phyloP scores from a whole-genome alignment of 1,284 basidiomycete species.

The Tausonia pullulans region DNA sequence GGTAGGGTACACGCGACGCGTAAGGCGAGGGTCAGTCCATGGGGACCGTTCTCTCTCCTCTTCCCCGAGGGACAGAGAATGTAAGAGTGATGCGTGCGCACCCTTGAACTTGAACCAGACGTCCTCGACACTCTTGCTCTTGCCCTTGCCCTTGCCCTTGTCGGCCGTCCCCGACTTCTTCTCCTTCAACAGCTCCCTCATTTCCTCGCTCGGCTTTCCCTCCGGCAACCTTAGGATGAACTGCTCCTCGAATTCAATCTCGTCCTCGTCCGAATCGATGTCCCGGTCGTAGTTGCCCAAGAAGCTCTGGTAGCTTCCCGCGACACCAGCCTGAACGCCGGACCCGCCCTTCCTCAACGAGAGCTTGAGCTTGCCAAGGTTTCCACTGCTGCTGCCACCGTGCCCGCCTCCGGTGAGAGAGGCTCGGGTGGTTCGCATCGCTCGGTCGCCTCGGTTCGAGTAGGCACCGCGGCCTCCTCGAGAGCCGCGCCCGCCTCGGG shows the following conservation, averaged over 20 bases:
- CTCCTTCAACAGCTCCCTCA: conserved; percentile 67
- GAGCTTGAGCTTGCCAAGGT: conserved; percentile 10
- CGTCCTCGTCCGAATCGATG: conserved; percentile 87
- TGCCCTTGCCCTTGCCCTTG: conserved; percentile 10
- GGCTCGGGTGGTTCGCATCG: neutral
- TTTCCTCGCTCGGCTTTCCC: conserved; percentile 54
- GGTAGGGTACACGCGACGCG: neutral
- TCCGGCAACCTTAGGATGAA: conserved; percentile 86
- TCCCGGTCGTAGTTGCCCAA: conserved; percentile 78
- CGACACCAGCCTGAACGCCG: neutral
- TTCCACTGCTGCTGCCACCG: neutral
- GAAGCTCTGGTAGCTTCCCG: conserved; percentile 9
- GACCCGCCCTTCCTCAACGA: neutral
- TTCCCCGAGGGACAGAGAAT: neutral
- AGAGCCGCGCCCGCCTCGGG: neutral
- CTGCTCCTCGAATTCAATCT: conserved; percentile 90
- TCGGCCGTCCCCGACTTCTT: conserved; percentile 51
- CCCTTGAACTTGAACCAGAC: conserved; percentile 99
- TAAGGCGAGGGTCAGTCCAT: neutral
- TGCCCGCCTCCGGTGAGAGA: neutral
- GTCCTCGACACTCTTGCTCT: conserved; percentile 42
- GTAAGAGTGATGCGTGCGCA: conserved; percentile 24
- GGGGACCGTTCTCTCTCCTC: neutral
- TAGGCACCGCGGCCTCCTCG: conserved; percentile 1
- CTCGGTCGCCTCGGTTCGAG: neutral